These are phyloP conservation scores for Castanopsis chinensis DNA, from an alignment of 306 rosid species.

Conservation along the genomic window DNA sequence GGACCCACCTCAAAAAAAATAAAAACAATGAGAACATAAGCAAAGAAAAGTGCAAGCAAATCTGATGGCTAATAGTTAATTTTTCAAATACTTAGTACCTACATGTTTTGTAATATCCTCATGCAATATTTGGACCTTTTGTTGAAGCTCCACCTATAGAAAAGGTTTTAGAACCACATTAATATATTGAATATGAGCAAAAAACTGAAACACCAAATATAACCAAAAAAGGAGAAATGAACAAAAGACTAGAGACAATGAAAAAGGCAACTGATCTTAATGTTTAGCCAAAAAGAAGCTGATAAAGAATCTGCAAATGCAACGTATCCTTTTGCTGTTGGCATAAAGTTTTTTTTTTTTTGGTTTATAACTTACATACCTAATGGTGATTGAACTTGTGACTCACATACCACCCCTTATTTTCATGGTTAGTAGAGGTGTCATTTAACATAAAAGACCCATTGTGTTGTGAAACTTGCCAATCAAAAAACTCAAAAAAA, in stretches of 20 bases:
- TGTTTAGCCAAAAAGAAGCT: neutral
- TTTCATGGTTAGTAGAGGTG: neutral
- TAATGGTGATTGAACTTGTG: too few species aligned
- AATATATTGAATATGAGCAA: neutral
- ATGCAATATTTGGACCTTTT: constrained; percentile 63
- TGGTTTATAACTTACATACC: too few species aligned
- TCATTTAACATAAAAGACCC: neutral
- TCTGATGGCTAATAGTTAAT: neutral
- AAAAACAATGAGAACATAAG: neutral
- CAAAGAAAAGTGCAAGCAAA: neutral
- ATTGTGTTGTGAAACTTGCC: too few species aligned
- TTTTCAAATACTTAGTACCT: constrained; percentile 27
- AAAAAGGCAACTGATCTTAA: neutral
- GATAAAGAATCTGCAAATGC: neutral
- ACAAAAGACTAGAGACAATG: neutral
- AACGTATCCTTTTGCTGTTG: neutral
- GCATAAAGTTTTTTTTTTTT: neutral
- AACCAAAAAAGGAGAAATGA: neutral
- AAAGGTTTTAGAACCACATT: constrained; percentile 21
- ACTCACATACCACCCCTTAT: neutral
- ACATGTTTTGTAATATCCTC: constrained; percentile 81
- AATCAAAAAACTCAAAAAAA: too few species aligned
- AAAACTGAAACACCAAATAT: neutral
- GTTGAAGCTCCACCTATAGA: constrained; percentile 72
- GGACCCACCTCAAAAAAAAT: neutral